Evolutionary conservation across 75 land plant genomes (phyloP), one percentile per base, ranked within the genome.

Genomic region (Adiantum capillusveneris): DNA sequence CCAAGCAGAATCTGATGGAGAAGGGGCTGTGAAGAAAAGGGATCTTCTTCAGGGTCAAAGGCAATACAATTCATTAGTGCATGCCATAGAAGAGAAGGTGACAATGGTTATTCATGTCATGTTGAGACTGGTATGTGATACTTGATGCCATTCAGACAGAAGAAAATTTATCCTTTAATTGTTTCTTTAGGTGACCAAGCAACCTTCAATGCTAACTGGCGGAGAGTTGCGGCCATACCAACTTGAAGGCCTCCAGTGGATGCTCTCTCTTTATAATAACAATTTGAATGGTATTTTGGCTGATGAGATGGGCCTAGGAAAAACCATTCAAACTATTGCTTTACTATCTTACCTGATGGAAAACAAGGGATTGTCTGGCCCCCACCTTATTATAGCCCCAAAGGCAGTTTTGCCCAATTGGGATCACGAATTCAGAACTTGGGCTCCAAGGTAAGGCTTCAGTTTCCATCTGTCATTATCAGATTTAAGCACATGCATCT

Each of bases 271-370:
- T 28, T 94, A 90, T 52, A 94, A 94, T 65, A 94, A 94, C 75
- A 94, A 94, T 50, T 58, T 94, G 39, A 94, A 94, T 81, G 98
- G 98, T 53, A 94, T 94, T 59, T 74, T 94, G 53, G 98, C 98
- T 31, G 98, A 94, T 86, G 98, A 94, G 67, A 94, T 94, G 98
- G 98, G 98, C 1, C 55, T 94, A 60, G 98, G 98, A 26, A 94
- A 94, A 63, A 94, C 98, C 44, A 94, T 94, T 25, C 98, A 94
- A 31, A 86, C 98, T 11, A 94, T 94, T 31, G 77, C 98, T 31
- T 55, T 94, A 26, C 67, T 94, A 54, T 96, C 98, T 2, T 94
- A 94, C 55, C 73, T 94, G 53, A 68, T 94, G 68, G 98, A 94
- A 57, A 84, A 89, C 60, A 94, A 94, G 59, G 85, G 78, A 27